Percentiles rank a stretch among this genome's conserved stretches.
Evolutionary conservation across 1,284 basidiomycete genomes (phyloP).

Genomic region (Heterobasidion irregulare): DNA sequence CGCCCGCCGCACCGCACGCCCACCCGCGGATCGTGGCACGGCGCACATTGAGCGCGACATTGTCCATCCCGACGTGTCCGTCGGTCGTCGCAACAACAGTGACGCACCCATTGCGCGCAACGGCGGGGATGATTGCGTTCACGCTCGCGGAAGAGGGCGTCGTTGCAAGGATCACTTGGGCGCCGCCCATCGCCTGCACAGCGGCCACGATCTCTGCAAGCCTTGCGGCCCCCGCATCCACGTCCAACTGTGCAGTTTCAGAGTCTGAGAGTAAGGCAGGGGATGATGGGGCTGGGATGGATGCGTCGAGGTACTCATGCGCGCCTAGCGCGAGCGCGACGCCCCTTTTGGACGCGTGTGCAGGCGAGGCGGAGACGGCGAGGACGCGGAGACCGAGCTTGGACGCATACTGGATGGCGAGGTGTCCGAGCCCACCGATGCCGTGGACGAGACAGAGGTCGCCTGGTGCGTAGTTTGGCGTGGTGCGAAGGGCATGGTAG

Average conservation of each 20-base stretch:
- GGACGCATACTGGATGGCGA: conserved; percentile 21
- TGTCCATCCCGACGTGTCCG: conserved; percentile 12
- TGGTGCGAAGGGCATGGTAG: conserved; percentile 7
- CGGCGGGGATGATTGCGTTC: conserved; percentile 14
- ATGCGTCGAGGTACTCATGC: conserved; percentile 19
- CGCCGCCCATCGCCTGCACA: conserved; percentile 19
- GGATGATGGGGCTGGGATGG: conserved; percentile 4
- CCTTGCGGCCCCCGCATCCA: no score
- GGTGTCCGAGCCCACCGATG: conserved; percentile 21
- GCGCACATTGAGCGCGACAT: conserved; percentile 14
- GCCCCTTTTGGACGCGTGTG: conserved; percentile 6
- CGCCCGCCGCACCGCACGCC: conserved; percentile 11
- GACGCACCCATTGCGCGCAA: conserved; percentile 15
- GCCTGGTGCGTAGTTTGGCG: conserved; percentile 7
- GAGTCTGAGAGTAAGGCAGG: no score
- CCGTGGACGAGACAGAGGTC: conserved; percentile 7
- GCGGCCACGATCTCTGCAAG: conserved; percentile 10
- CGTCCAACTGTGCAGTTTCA: no score
- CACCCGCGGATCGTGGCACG: conserved; percentile 12
- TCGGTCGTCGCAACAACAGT: conserved; percentile 15
- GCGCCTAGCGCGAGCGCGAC: conserved; percentile 17
- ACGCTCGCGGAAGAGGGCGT: conserved; percentile 15
- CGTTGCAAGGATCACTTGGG: conserved; percentile 19
- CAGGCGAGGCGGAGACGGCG: conserved; percentile 12
- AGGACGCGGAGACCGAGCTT: conserved; percentile 21